phyloP scores from a whole-genome alignment of 2,329 filamentous ascomycete species.

The Neonectria sp. region DNA sequence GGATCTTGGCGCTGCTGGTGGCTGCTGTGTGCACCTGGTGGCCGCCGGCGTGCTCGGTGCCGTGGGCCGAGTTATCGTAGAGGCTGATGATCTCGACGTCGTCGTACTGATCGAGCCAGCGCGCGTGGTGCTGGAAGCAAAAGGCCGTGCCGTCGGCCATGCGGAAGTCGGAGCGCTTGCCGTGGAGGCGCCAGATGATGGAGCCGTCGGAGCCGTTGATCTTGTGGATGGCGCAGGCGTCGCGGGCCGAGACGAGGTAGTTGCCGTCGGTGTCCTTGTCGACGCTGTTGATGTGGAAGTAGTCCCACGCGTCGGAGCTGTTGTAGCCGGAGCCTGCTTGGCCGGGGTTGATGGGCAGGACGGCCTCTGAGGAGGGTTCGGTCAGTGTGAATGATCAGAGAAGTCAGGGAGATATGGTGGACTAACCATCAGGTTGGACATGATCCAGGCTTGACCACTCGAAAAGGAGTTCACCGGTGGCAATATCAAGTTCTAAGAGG shows the following conservation, averaged over 20 bases:
- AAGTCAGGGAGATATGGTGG: too few relatives aligned
- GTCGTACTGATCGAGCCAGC: constrained; percentile 56
- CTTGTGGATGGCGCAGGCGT: constrained; percentile 63
- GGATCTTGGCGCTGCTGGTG: constrained; percentile 63
- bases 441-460: constrained; percentile 57
- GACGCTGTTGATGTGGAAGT: constrained; percentile 72
- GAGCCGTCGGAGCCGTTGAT: constrained; percentile 64
- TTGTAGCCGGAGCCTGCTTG: constrained; percentile 54
- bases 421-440: constrained; percentile 44
- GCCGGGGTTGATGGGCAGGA: constrained; percentile 62
- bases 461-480: constrained; percentile 65
- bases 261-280: constrained; percentile 64
- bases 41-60: constrained; percentile 57
- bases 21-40: constrained; percentile 38
- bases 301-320: constrained; percentile 63
- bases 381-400: background rate
- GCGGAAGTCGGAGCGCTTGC: constrained; percentile 59
- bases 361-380: constrained; percentile 53
- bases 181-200: constrained; percentile 68
- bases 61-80: constrained; percentile 68
- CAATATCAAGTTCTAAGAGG: constrained; percentile 63
- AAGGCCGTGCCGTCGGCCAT: constrained; percentile 56
- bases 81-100: constrained; percentile 66
- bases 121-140: constrained; percentile 69
- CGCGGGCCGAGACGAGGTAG: constrained; percentile 68